Percentiles rank a stretch among this genome's conserved stretches.
phyloP scores from a whole-genome alignment of 495 filamentous ascomycete species.

The Daldinia childiae region DNA sequence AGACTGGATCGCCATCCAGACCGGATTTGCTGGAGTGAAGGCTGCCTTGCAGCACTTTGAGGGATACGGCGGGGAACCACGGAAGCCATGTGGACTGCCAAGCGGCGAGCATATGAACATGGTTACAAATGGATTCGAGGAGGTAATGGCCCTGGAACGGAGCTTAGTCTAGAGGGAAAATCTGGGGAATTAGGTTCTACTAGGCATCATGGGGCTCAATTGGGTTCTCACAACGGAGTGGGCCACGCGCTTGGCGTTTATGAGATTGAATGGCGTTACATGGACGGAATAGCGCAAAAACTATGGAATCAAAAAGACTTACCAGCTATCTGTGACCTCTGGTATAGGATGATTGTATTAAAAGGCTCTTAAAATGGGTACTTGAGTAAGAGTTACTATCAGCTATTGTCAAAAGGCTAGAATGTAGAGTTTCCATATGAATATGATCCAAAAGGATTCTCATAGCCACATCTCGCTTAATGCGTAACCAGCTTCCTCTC shows the following conservation, averaged over 20 bases:
- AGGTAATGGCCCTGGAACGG: slow-evolving; percentile 59
- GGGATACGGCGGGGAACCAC: slow-evolving; percentile 78
- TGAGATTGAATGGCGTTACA: slow-evolving; percentile 39
- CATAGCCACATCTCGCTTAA: slow-evolving; percentile 8
- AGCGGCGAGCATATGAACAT: slow-evolving; percentile 63
- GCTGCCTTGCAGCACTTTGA: slow-evolving; percentile 77
- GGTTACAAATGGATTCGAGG: slow-evolving; percentile 70
- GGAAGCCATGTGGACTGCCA: slow-evolving; percentile 69
- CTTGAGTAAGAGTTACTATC: slow-evolving; percentile 9
- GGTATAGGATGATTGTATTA: slow-evolving; percentile 8
- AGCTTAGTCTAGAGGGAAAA: slow-evolving; percentile 28
- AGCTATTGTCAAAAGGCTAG: slow-evolving; percentile 18
- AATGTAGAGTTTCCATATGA: slow-evolving; percentile 35
- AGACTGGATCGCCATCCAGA: slow-evolving; percentile 84
- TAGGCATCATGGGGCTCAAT: slow-evolving; percentile 32
- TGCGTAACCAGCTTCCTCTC: slow-evolving; percentile 9
- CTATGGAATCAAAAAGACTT: slow-evolving; percentile 17
- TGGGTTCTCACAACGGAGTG: slow-evolving; percentile 15
- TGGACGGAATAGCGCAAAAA: slow-evolving; percentile 34
- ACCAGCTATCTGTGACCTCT: slow-evolving; percentile 8
- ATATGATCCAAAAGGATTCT: slow-evolving; percentile 30
- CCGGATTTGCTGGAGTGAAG: slow-evolving; percentile 84
- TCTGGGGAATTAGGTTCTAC: slow-evolving; percentile 23
- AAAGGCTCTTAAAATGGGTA: slow-evolving; percentile 25
- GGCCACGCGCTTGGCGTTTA: slow-evolving; percentile 38